Conservation (phyloP, 2,329 filamentous ascomycete species). For the Colletotrichum horii region DNA sequence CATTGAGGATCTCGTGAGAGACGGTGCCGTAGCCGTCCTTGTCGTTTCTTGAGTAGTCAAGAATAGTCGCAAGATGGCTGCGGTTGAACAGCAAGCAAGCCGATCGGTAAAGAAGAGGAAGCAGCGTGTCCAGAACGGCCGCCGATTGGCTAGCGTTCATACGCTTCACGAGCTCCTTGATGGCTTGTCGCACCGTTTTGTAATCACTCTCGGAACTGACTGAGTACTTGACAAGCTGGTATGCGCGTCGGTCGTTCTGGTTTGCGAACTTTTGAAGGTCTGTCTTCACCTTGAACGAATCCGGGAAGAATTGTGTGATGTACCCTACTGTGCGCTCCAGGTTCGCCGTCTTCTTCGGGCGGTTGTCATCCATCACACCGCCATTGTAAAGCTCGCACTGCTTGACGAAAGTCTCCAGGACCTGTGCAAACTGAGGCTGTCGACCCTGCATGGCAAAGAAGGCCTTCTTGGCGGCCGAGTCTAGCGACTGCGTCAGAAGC, state of each 20-base stretch:
- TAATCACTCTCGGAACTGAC: constrained; percentile 89
- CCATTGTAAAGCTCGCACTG: constrained; percentile 92
- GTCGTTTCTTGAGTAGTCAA: constrained; percentile 85
- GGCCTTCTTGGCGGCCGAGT: constrained; percentile 79
- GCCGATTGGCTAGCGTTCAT: constrained; percentile 70
- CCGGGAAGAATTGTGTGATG: constrained; percentile 77
- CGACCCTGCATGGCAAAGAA: constrained; percentile 87
- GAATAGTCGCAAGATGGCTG: constrained; percentile 89
- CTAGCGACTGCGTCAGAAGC: constrained; percentile 78
- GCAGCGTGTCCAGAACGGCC: constrained; percentile 78
- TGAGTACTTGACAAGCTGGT: constrained; percentile 86
- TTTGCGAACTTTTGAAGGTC: constrained; percentile 93
- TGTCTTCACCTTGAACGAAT: constrained; percentile 71
- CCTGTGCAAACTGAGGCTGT: constrained; percentile 75
- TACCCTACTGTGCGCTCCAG: constrained; percentile 77
- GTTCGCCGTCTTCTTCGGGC: constrained; percentile 71
- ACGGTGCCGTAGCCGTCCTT: constrained; percentile 77
- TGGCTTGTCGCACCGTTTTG: constrained; percentile 85
- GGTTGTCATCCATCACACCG: constrained; percentile 77
- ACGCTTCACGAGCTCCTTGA: constrained; percentile 87
- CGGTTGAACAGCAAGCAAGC: constrained; percentile 90
- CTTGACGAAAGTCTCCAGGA: constrained; percentile 77
- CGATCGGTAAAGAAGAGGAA: constrained; percentile 82
- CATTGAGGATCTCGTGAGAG: constrained; percentile 88
- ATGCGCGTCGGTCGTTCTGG: constrained; percentile 85